A percentile compares a stretch with the other conserved stretches of the same genome.
phyloP scores from a whole-genome alignment of 2,329 filamentous ascomycete species.

The Talaromyces sp. region DNA sequence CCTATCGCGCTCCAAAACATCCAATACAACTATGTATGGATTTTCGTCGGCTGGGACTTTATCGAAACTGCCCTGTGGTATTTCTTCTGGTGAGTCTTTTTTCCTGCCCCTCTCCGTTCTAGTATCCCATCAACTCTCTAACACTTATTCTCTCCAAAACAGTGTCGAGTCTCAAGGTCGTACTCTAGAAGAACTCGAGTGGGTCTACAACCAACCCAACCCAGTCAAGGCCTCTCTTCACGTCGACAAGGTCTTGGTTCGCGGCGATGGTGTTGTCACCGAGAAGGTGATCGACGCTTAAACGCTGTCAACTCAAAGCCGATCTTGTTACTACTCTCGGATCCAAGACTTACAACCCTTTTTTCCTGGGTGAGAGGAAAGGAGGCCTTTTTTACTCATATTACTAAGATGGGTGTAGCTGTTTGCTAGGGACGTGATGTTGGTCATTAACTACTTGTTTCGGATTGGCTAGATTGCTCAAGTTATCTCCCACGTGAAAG shows the following conservation, averaged over 20 bases:
- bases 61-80: conserved; percentile 16
- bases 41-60: conserved; percentile 20
- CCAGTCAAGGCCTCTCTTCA: conserved; percentile 50
- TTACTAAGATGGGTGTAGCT: not conserved
- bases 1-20: conserved; percentile 37
- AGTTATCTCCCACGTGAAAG: not conserved
- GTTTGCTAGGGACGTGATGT: not conserved
- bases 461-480: not conserved
- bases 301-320: not conserved
- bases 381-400: not conserved
- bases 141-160: not conserved
- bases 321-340: not conserved
- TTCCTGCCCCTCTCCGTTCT: not conserved
- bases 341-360: not conserved
- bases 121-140: not conserved
- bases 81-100: conserved; percentile 32
- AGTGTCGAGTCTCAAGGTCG: conserved; percentile 29
- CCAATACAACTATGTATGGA: conserved; percentile 31
- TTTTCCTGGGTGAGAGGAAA: conserved; percentile 4
- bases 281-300: conserved; percentile 44
- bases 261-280: conserved; percentile 47
- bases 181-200: conserved; percentile 20
- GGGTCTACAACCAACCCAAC: conserved; percentile 19
- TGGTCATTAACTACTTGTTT: not conserved
- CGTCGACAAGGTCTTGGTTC: conserved; percentile 50